phyloP scores from a whole-genome alignment of 257 asterid species.

The Solanum megistacrolobum region DNA sequence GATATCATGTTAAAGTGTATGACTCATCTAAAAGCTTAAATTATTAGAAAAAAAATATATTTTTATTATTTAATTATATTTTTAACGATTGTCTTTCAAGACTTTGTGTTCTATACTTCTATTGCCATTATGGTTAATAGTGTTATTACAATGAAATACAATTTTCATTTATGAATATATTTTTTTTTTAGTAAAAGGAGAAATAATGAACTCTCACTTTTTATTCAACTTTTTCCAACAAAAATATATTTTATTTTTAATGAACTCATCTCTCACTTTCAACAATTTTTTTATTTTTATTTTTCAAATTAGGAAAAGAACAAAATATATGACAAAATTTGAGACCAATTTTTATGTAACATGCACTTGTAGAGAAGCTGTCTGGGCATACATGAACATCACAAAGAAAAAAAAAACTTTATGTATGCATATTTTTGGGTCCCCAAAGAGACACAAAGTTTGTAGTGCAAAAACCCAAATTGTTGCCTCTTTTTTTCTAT shows the following conservation, averaged over 20 bases:
- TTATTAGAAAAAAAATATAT: too few species aligned
- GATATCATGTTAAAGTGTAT: background rate
- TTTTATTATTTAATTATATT: too few species aligned
- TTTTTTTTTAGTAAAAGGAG: too few species aligned
- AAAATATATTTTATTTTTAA: background rate
- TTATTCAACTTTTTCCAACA: background rate
- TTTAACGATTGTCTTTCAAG: rapidly evolving
- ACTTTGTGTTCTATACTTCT: background rate
- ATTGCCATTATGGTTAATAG: background rate
- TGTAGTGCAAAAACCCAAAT: background rate
- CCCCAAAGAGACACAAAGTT: background rate
- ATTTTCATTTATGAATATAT: background rate
- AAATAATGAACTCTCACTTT: background rate
- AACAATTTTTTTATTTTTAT: background rate
- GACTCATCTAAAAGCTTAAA: too few species aligned
- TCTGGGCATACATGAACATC: background rate
- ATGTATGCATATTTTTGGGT: background rate
- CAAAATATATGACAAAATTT: background rate
- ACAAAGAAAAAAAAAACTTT: background rate
- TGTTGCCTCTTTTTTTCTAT: background rate
- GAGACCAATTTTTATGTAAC: background rate
- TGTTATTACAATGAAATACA: background rate
- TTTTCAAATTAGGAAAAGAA: background rate
- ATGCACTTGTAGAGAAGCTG: background rate
- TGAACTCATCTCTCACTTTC: background rate